These are phyloP conservation scores for Athelia sp. DNA, from an alignment of 1,284 basidiomycete species.

Conservation along the genomic window DNA sequence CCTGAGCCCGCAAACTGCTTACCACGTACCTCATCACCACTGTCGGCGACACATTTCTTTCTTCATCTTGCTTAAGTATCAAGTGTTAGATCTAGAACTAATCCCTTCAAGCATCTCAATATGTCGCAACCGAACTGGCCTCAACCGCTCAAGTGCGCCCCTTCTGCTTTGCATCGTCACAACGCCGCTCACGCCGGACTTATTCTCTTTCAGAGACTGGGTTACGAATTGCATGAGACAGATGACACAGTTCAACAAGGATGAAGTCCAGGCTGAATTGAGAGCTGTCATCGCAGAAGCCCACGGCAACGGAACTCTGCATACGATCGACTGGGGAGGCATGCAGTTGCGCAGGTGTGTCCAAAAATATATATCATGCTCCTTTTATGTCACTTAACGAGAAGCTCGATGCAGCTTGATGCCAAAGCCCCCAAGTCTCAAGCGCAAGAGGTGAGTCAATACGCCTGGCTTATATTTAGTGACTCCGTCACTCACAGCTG, in stretches of 20 bases:
- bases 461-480: not conserved
- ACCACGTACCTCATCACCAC: not conserved
- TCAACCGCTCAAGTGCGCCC: not conserved
- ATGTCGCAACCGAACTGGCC: not conserved
- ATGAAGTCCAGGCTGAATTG: constrained; percentile 75
- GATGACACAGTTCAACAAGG: constrained; percentile 72
- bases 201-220: constrained; percentile 60
- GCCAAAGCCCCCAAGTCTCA: constrained; percentile 57
- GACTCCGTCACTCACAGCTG: not conserved
- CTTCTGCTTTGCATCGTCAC: too few species aligned
- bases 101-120: not conserved
- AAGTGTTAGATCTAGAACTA: not conserved
- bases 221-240: constrained; percentile 78
- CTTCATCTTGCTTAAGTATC: not conserved
- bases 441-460: constrained; percentile 61
- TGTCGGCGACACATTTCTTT: not conserved
- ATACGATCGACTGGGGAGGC: constrained; percentile 85
- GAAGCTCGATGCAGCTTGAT: constrained; percentile 42
- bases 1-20: too few species aligned
- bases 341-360: constrained; percentile 76
- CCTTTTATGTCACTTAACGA: constrained; percentile 18
- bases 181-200: too few species aligned
- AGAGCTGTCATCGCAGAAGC: constrained; percentile 85
- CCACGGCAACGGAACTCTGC: constrained; percentile 73
- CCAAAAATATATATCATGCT: constrained; percentile 4